Evolutionary conservation across 306 rosid species (phyloP).

Genomic region (Prunus armeniaca): DNA sequence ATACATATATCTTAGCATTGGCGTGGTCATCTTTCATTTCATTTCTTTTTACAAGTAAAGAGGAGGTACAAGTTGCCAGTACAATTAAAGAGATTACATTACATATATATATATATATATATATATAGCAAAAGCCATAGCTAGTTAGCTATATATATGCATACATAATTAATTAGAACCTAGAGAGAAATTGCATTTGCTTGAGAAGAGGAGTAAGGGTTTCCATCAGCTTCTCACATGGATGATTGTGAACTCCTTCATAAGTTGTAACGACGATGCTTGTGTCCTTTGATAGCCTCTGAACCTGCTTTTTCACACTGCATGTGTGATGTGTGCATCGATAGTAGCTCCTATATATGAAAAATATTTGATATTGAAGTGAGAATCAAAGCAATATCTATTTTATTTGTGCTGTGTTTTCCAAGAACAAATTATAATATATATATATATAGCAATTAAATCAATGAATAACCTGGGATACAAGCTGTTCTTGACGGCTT

Average conservation of each 20-base stretch:
- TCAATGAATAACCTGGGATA: slow-evolving; percentile 58
- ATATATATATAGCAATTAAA: background rate
- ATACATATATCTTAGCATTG: no score
- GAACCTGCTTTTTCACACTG: slow-evolving; percentile 91
- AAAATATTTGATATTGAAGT: no score
- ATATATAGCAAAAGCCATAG: background rate
- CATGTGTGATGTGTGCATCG: slow-evolving; percentile 89
- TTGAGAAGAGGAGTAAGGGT: slow-evolving; percentile 85
- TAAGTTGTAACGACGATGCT: slow-evolving; percentile 88
- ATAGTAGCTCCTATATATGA: slow-evolving; percentile 67
- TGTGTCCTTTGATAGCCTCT: slow-evolving; percentile 78
- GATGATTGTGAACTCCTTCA: slow-evolving; percentile 91
- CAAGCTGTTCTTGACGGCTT: slow-evolving; percentile 74
- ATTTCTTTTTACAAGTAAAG: background rate
- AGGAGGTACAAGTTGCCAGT: background rate
- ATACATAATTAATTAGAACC: slow-evolving; percentile 27
- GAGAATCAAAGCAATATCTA: no score
- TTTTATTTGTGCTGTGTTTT: no score
- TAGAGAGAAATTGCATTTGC: slow-evolving; percentile 79
- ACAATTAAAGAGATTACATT: background rate
- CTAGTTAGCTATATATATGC: no score
- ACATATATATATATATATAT: background rate
- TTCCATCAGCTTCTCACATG: slow-evolving; percentile 83
- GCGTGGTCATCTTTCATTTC: background rate
- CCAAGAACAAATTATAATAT: no score